A percentile compares a stretch with the other conserved stretches of the same genome.
These are phyloP conservation scores for Yamadazyma sp. DNA, from an alignment of 1,139 yeast genomes.

Conservation along the genomic window DNA sequence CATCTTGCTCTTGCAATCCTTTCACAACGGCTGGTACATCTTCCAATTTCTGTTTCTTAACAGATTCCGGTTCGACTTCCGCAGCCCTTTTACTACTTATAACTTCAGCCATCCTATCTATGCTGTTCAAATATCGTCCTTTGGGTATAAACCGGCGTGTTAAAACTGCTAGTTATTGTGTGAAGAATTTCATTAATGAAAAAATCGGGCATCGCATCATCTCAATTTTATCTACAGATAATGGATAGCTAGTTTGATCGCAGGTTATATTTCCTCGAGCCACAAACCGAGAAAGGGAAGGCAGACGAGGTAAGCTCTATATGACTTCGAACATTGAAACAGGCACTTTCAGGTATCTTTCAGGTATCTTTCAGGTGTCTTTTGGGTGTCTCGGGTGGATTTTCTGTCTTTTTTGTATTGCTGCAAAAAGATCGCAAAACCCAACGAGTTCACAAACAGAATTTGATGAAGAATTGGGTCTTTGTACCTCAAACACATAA, in stretches of 20 bases:
- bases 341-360: no score
- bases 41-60: conserved; percentile 13
- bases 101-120: conserved; percentile 1
- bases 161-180: conserved; percentile 9
- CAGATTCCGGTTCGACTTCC: conserved; percentile 1
- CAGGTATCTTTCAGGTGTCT: no score
- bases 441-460: not conserved
- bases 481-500: no score
- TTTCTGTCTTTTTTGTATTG: conserved; percentile 1
- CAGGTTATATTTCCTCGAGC: no score
- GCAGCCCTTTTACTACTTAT: conserved; percentile 7
- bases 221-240: not conserved
- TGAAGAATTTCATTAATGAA: conserved; percentile 8
- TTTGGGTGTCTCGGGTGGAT: no score
- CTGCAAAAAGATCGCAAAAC: conserved; percentile 3
- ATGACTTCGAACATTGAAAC: no score
- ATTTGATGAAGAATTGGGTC: not conserved
- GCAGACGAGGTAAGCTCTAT: no score
- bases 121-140: not conserved
- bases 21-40: conserved; percentile 6
- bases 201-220: conserved; percentile 4
- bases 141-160: conserved; percentile 3
- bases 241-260: no score
- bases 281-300: no score
- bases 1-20: conserved; percentile 61